A percentile compares a stretch with the other conserved stretches of the same genome.
Evolutionary conservation across 2,329 filamentous ascomycete species (phyloP).

Genomic region (Rhynchosporium secalis): DNA sequence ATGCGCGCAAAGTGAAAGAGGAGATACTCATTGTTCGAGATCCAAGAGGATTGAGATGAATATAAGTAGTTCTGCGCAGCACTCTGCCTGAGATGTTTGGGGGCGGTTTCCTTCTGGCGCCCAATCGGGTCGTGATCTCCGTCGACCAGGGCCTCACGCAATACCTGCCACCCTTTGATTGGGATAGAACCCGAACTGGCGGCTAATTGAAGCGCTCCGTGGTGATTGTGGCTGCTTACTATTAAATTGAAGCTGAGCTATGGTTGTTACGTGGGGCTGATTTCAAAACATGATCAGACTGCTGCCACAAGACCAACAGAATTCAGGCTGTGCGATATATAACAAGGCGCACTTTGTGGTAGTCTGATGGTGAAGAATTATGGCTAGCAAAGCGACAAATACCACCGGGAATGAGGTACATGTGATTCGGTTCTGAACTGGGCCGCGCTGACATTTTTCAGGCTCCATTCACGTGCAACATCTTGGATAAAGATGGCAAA

Average conservation of each 20-base stretch:
- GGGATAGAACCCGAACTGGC: background rate
- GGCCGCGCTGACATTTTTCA: background rate
- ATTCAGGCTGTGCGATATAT: too few species aligned
- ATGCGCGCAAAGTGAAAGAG: background rate
- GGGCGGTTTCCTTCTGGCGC: background rate
- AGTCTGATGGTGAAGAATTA: background rate
- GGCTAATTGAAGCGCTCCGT: background rate
- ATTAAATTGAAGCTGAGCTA: background rate
- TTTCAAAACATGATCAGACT: background rate
- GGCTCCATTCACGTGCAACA: background rate
- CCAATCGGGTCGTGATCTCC: background rate
- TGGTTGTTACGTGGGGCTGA: background rate
- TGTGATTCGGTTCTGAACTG: background rate
- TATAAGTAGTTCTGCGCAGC: background rate
- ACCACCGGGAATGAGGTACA: background rate
- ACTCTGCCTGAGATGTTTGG: background rate
- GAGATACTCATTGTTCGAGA: background rate
- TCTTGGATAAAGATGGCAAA: background rate
- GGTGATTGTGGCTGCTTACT: background rate
- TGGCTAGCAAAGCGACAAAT: background rate
- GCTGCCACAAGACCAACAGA: background rate
- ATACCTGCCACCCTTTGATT: background rate
- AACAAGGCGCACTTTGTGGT: background rate
- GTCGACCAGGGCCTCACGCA: background rate
- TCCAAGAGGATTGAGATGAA: background rate